Conservation (phyloP, 2,329 filamentous ascomycete species). For the Pyrenophora teres region DNA sequence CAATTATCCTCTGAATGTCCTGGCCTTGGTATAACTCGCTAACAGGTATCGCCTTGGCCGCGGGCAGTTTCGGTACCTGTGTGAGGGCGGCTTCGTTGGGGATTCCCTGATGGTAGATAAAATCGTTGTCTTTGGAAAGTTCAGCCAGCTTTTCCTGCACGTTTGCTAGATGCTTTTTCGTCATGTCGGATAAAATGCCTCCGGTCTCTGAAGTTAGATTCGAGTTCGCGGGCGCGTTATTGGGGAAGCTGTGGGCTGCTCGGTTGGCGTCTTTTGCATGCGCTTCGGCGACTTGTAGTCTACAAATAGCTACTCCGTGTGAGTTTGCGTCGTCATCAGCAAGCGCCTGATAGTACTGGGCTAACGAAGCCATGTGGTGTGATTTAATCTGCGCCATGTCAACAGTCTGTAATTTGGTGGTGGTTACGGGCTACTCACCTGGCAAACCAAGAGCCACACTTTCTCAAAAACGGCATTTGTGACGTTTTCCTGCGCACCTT, state of each 20-base stretch:
- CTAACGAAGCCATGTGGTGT: slow-evolving; percentile 79
- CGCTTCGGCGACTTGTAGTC: slow-evolving; percentile 79
- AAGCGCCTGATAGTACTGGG: slow-evolving; percentile 91
- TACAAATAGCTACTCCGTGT: slow-evolving; percentile 81
- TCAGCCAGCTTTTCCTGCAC: slow-evolving; percentile 81
- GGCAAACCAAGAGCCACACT: slow-evolving; percentile 82
- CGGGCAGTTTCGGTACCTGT: slow-evolving; percentile 85
- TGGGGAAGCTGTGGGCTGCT: slow-evolving; percentile 78
- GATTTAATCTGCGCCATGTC: slow-evolving; percentile 67
- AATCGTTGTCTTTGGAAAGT: slow-evolving; percentile 91
- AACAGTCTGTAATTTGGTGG: slow-evolving; percentile 3
- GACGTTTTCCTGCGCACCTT: slow-evolving; percentile 92
- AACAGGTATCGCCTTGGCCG: slow-evolving; percentile 95
- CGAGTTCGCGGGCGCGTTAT: slow-evolving; percentile 75
- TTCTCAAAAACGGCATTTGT: slow-evolving; percentile 91
- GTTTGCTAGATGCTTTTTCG: slow-evolving; percentile 78
- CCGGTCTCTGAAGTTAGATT: slow-evolving; percentile 85
- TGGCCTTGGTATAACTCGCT: slow-evolving; percentile 96
- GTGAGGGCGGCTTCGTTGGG: slow-evolving; percentile 82
- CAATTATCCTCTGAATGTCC: slow-evolving; percentile 95
- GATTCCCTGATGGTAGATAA: slow-evolving; percentile 94
- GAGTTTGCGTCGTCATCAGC: slow-evolving; percentile 88
- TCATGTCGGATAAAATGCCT: slow-evolving; percentile 73
- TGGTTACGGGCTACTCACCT: slow-evolving; percentile 58
- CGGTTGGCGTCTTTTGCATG: slow-evolving; percentile 78